These are phyloP conservation scores for Teunomyces atbi DNA, from an alignment of 805 yeast genomes.

Conservation along the genomic window DNA sequence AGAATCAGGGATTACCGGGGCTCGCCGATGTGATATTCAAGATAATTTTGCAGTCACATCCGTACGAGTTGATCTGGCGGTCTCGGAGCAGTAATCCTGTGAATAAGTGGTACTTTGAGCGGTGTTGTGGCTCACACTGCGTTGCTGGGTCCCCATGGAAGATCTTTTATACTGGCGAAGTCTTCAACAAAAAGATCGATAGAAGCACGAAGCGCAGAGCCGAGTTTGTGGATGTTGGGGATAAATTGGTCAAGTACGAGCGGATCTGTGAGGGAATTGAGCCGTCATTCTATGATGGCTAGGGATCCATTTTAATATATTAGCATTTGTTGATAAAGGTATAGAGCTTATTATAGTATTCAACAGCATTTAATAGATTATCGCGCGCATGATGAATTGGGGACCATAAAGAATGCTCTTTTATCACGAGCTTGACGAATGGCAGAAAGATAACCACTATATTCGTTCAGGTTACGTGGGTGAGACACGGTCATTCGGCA, in stretches of 20 bases:
- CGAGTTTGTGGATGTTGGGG: conserved; percentile 19
- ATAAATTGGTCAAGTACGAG: conserved; percentile 45
- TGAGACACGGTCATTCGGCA: conserved; percentile 47
- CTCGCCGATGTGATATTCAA: conserved; percentile 93
- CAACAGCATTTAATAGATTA: background rate
- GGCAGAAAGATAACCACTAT: conserved; percentile 75
- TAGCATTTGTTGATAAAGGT: too few species aligned
- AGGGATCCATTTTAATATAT: too few species aligned
- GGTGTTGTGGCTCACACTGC: conserved; percentile 68
- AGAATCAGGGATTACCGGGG: conserved; percentile 87
- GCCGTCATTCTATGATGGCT: conserved; percentile 45
- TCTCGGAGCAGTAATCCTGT: conserved; percentile 86
- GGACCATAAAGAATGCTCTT: conserved; percentile 10
- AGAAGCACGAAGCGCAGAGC: conserved; percentile 10
- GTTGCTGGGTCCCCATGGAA: conserved; percentile 38
- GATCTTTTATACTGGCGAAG: conserved; percentile 41
- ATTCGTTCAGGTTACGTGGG: conserved; percentile 64
- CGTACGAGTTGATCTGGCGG: conserved; percentile 82
- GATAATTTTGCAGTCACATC: conserved; percentile 65
- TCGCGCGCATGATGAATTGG: too few species aligned
- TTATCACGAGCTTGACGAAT: conserved; percentile 61
- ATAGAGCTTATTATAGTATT: too few species aligned
- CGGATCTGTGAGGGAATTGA: conserved; percentile 55
- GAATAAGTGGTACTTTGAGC: conserved; percentile 95
- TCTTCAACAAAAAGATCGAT: conserved; percentile 36